Evolutionary conservation across 2,329 filamentous ascomycete species (phyloP).

Genomic region (Exophiala mesophila): DNA sequence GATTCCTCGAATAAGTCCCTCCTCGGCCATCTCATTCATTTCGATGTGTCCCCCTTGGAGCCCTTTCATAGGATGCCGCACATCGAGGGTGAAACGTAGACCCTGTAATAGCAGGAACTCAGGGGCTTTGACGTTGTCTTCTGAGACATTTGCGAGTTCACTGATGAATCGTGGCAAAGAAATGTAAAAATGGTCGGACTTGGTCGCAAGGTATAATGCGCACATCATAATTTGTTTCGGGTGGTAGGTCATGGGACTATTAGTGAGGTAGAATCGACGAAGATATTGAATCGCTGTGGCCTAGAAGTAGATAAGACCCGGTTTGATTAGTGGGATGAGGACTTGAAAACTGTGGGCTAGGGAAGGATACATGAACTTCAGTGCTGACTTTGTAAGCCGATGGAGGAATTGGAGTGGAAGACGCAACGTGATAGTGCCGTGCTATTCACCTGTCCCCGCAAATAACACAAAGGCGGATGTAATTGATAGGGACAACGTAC

Average conservation of each 20-base stretch:
- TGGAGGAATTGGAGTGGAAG: too few relatives aligned
- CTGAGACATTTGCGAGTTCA: constrained; percentile 64
- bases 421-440: too few relatives aligned
- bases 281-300: constrained; percentile 85
- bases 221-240: constrained; percentile 85
- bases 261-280: constrained; percentile 90
- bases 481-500: too few relatives aligned
- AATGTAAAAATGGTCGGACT: constrained; percentile 80
- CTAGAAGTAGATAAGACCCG: constrained; percentile 33
- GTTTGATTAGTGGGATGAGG: too few relatives aligned
- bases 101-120: constrained; percentile 92
- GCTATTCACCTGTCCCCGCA: too few relatives aligned
- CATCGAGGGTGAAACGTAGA: constrained; percentile 87
- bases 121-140: constrained; percentile 79
- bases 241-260: constrained; percentile 94
- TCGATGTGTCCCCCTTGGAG: constrained; percentile 85
- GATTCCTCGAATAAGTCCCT: constrained; percentile 33
- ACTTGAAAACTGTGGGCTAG: too few relatives aligned
- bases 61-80: constrained; percentile 82
- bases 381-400: too few relatives aligned
- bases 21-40: constrained; percentile 60
- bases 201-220: constrained; percentile 86
- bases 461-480: too few relatives aligned
- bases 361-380: too few relatives aligned
- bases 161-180: constrained; percentile 62